phyloP scores from a whole-genome alignment of 73 alveolate species.

The Paramecium sexaurelia region DNA sequence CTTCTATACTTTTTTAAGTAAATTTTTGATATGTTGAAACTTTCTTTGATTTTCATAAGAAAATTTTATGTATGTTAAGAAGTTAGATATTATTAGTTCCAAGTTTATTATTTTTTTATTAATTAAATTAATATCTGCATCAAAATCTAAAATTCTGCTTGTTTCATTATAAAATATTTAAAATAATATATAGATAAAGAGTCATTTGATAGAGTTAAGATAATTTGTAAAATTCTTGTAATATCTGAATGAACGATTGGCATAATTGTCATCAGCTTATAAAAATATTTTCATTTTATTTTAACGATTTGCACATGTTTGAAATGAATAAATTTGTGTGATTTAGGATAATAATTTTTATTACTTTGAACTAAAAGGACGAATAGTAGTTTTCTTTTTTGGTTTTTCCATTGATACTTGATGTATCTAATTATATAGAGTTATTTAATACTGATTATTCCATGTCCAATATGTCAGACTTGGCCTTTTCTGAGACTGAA shows the following conservation, averaged over 20 bases:
- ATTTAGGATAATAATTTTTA: not conserved
- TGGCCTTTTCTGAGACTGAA: not conserved
- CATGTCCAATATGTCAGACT: not conserved
- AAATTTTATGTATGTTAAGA: no score
- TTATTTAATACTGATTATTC: slow-evolving; percentile 5
- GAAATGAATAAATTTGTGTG: not conserved
- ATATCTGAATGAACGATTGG: slow-evolving; percentile 16
- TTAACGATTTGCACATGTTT: not conserved
- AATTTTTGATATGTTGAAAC: no score
- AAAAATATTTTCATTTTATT: slow-evolving; percentile 17
- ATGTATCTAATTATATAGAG: not conserved
- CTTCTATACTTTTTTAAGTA: no score
- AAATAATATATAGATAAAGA: not conserved
- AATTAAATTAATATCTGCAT: not conserved
- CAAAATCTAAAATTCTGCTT: not conserved
- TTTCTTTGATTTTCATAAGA: no score
- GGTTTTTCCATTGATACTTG: not conserved
- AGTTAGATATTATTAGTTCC: no score
- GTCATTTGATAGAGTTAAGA: not conserved
- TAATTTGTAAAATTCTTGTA: slow-evolving; percentile 9
- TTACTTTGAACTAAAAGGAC: not conserved
- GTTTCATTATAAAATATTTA: not conserved
- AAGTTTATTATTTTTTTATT: no score
- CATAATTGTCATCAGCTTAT: not conserved
- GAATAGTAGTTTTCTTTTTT: not conserved